Base-by-base conservation (phyloP, 257 asterid genomes). In the Przewalskia tangutica region DNA sequence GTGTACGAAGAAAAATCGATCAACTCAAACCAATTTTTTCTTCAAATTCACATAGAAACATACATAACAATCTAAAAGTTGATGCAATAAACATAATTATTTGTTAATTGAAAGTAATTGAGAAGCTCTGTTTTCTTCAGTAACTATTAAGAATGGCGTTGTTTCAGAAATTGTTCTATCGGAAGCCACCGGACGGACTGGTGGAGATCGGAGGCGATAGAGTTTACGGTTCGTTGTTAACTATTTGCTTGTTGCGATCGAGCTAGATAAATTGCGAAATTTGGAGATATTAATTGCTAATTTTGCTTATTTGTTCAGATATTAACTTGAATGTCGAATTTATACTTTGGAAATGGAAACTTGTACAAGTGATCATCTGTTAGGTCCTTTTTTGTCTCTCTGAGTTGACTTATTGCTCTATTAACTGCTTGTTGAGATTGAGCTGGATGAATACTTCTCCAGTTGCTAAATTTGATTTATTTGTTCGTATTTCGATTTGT, bases 181-280 rank as follows among this genome's bases (percentile, higher is more conserved):
- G 92, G 56, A 90, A 90, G 68, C 93, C 88, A 60, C 92, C 93
- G 2, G 92, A 89, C 12, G 93, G 93, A 81, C 89, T 90, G 82
- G 14, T 85, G 83, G 90, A 90, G 88, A 88, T 89, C 88, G 85
- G 90, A 1, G 94, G 90, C 3, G 92, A 90, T 3, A 87, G 93
- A 84, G 89, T 48, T 73, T 73, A 46, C 42, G 60, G 79, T 73
- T 48, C 3, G 60, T 11, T 44, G 1, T 56, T 17, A 6, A 53
- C 7, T 64, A 48, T 34, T 65, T 65, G 13, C 13, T 36, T 34
- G 48, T 36, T 65, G 27, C 6, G 7, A 65, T 34, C 23, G 48
- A 65, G 50, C 75, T 65, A 0, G 50, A 65, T 65, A 7, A 36
- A 5, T 54, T 4, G 20, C 60, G 14, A 54, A 54, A 54, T 14